Evolutionary conservation across 2,329 filamentous ascomycete species (phyloP).

Genomic region (Cordyceps fumosorosea): DNA sequence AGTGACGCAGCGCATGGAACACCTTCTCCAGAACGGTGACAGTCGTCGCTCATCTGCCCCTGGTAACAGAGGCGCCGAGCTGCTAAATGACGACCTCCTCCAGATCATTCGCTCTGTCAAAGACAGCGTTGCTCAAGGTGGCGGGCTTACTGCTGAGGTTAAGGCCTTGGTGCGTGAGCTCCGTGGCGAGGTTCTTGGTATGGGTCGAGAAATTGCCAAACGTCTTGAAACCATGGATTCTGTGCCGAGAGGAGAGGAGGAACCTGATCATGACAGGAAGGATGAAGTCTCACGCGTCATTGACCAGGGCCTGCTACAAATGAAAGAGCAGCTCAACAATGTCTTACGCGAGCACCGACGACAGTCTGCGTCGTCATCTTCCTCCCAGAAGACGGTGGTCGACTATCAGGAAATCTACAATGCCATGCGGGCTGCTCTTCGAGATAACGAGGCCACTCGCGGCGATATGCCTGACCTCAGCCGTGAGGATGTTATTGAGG

Average conservation of each 20-base stretch:
- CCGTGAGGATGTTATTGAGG: slow-evolving; percentile 77
- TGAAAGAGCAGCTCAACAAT: slow-evolving; percentile 77
- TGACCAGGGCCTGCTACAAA: slow-evolving; percentile 70
- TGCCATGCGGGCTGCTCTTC: slow-evolving; percentile 68
- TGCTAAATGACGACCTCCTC: slow-evolving; percentile 71
- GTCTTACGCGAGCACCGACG: slow-evolving; percentile 70
- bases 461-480: slow-evolving; percentile 44
- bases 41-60: slow-evolving; percentile 39
- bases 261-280: slow-evolving; percentile 47
- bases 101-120: slow-evolving; percentile 82
- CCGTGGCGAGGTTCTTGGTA: slow-evolving; percentile 85
- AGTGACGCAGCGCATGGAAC: slow-evolving; percentile 37
- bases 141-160: slow-evolving; percentile 84
- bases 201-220: slow-evolving; percentile 85
- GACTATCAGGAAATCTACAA: slow-evolving; percentile 84
- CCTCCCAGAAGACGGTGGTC: slow-evolving; percentile 53
- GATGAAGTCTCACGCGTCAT: slow-evolving; percentile 72
- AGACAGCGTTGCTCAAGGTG: slow-evolving; percentile 81
- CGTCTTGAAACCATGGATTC: slow-evolving; percentile 65
- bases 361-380: slow-evolving; percentile 57
- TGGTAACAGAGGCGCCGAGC: slow-evolving; percentile 38
- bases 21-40: slow-evolving; percentile 37
- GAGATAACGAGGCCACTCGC: slow-evolving; percentile 48
- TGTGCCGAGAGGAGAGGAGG: slow-evolving; percentile 33
- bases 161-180: slow-evolving; percentile 86